Evolutionary conservation across 169 alveolate species (phyloP).

Genomic region (Cyclospora cayetanensis): DNA sequence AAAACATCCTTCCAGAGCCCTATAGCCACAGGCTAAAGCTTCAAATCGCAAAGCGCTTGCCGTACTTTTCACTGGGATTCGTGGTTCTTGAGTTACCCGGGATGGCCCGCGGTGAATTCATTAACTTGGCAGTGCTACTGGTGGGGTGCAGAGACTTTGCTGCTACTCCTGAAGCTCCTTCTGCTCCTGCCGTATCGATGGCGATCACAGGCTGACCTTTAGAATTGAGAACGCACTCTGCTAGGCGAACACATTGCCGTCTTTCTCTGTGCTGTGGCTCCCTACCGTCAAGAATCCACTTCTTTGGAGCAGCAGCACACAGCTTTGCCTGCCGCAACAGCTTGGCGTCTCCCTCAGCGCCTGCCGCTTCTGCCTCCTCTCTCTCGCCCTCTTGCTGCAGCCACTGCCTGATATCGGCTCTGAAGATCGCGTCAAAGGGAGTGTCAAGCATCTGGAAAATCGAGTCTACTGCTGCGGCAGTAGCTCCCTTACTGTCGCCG

Average conservation of each 20-base stretch:
- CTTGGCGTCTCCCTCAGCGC: neutral
- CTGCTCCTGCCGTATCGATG: neutral
- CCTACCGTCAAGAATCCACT: constrained; percentile 1
- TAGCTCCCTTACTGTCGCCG: neutral
- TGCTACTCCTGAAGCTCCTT: neutral
- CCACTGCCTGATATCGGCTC: constrained; percentile 49
- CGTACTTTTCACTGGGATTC: neutral
- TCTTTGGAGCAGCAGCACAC: constrained; percentile 16
- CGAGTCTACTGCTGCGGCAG: constrained; percentile 4
- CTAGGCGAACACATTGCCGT: neutral
- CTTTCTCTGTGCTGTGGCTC: constrained; percentile 10
- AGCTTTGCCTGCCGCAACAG: neutral
- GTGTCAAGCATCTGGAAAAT: constrained; percentile 17
- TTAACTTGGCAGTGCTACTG: neutral
- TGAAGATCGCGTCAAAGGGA: constrained; percentile 38
- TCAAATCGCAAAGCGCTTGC: neutral
- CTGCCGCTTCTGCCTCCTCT: constrained; percentile 18
- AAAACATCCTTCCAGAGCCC: neutral
- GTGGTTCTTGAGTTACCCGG: neutral
- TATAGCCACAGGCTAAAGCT: neutral
- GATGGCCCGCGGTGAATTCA: neutral
- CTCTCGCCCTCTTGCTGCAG: constrained; percentile 7
- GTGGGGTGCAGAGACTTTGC: neutral
- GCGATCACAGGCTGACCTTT: neutral
- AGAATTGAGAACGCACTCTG: neutral